Base-by-base conservation (phyloP, 108 stramenopile genomes). In the Nannochloropsis salina region DNA sequence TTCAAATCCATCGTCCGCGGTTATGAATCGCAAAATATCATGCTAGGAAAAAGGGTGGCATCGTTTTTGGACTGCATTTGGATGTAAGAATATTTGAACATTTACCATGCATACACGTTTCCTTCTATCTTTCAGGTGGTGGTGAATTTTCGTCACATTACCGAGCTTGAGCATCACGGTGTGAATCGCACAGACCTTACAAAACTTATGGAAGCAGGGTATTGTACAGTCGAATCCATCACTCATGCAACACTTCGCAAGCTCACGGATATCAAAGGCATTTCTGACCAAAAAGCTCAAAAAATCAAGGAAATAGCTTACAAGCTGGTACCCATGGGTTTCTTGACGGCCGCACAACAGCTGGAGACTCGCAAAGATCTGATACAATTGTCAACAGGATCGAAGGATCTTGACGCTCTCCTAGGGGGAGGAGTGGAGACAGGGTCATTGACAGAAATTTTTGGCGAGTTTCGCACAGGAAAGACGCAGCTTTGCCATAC, bases 401-500 rank as follows among this genome's bases (percentile, higher is more conserved):
- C 95, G 42, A 93, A 94, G 44, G 99, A 99, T 84, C 92, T 99
- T 44, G 98, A 99, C 92, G 95, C 96, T 90, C 92, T 99, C 9
- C 86, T 93, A 8, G 96, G 94, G 83, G 99, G 99, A 11, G 99
- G 99, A 18, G 95, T 99, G 84, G 99, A 99, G 90, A 99, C 98
- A 11, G 98, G 98, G 15, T 94, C 93, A 40, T 92, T 99, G 82
- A 99, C 99, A 9, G 99, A 99, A 92, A 96, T 99, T 45, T 99
- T 98, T 90, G 96, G 96, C 45, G 95, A 96, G 88, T 93, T 93
- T 83, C 82, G 93, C 3, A 99, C 98, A 20, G 98, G 98, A 40
- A 98, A 99, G 93, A 99, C 99, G 9, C 98, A 99, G 91, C 93
- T 99, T 44, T 99, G 99, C 88, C 99, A 99, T 90, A 99, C 99